Percentiles rank a stretch among this genome's conserved stretches.
Conservation (phyloP, 2,329 filamentous ascomycete genomes). For the Furcasterigmium furcatum region DNA sequence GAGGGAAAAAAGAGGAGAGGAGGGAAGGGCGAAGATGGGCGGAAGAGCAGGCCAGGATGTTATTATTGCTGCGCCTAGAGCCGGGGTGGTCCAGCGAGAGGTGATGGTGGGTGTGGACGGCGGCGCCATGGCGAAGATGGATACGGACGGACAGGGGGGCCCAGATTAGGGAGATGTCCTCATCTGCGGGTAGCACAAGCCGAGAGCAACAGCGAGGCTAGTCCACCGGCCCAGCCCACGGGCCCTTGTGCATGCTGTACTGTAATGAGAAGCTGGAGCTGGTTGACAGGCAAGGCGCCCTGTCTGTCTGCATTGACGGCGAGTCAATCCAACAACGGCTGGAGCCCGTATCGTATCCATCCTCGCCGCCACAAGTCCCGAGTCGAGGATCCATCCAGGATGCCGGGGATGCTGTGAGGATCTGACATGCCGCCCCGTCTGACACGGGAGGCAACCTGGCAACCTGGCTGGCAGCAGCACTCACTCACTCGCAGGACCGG, state of each 20-base stretch:
- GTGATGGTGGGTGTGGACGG: not conserved
- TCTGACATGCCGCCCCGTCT: no score
- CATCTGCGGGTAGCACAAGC: slow-evolving; percentile 1
- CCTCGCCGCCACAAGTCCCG: no score
- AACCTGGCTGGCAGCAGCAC: no score
- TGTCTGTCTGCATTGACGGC: slow-evolving; percentile 1
- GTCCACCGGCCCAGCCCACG: no score
- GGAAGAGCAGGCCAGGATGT: slow-evolving; percentile 33
- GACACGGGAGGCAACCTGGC: no score
- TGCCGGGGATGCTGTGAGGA: no score
- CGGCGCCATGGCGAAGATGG: not conserved
- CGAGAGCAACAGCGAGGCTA: not conserved
- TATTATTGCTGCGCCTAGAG: slow-evolving; percentile 29
- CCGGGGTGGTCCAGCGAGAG: not conserved
- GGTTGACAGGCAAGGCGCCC: no score
- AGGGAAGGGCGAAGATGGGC: slow-evolving; percentile 27
- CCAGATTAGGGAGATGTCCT: slow-evolving; percentile 3
- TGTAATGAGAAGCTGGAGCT: no score
- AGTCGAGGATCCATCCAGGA: no score
- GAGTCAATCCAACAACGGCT: slow-evolving; percentile 1
- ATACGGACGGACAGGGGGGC: not conserved
- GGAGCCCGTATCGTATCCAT: no score
- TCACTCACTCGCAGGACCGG: no score
- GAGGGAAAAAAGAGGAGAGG: slow-evolving; percentile 28
- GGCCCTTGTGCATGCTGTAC: no score